phyloP scores from a whole-genome alignment of 1,284 basidiomycete species.

The Leucoagaricus sp. region DNA sequence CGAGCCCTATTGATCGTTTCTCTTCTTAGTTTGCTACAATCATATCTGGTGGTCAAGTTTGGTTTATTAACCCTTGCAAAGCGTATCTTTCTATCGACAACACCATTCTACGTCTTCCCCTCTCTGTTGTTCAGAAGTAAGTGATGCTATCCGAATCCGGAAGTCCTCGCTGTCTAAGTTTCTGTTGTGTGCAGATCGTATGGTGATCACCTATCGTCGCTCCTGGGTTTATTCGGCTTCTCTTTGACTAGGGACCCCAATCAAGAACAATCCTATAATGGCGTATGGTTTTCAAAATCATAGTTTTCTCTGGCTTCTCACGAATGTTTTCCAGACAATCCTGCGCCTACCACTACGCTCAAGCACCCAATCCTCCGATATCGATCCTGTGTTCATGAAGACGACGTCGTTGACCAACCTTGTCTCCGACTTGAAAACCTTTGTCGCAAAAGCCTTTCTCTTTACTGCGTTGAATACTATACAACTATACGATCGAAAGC shows the following conservation, averaged over 20 bases:
- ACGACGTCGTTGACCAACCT: slow-evolving; percentile 19
- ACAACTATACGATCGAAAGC: slow-evolving; percentile 7
- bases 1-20: not conserved
- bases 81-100: slow-evolving; percentile 34
- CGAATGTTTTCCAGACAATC: slow-evolving; percentile 37
- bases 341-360: slow-evolving; percentile 46
- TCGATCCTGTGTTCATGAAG: slow-evolving; percentile 15
- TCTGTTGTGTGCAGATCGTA: slow-evolving; percentile 40
- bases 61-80: slow-evolving; percentile 49
- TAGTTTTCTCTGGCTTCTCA: not conserved
- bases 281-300: slow-evolving; percentile 32
- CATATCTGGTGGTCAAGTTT: slow-evolving; percentile 39
- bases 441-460: slow-evolving; percentile 31
- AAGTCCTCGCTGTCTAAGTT: no score
- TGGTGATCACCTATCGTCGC: slow-evolving; percentile 38
- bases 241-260: slow-evolving; percentile 17
- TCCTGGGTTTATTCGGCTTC: slow-evolving; percentile 43
- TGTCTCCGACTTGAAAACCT: slow-evolving; percentile 24
- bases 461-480: slow-evolving; percentile 31
- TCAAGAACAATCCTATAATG: slow-evolving; percentile 32
- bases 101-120: slow-evolving; percentile 28
- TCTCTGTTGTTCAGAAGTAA: slow-evolving; percentile 33
- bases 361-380: slow-evolving; percentile 9
- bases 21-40: slow-evolving; percentile 41
- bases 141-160: not conserved